Evolutionary conservation across 2,329 filamentous ascomycete species (phyloP), one percentile per base, ranked within the genome.

Genomic region (Penicillium hesseltinei): DNA sequence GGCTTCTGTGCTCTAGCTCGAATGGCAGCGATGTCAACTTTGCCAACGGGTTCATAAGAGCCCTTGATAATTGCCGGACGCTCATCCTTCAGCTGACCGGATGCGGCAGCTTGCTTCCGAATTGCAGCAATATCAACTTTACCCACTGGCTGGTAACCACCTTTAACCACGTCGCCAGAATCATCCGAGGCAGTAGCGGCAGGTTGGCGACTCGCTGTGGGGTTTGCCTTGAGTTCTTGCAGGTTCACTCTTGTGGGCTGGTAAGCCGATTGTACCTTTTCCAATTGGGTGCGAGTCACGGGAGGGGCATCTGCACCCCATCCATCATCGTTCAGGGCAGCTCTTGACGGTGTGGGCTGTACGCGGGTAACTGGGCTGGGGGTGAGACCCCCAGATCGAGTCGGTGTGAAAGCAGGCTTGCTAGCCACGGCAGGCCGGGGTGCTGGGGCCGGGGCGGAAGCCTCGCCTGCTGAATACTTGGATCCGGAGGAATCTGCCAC

Each of bases 71-170:
- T 84, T 1, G 88, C 84, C 4, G 94, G 94, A 54, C 92, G 83
- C 65, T 96, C 89, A 69, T 97, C 91, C 45, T 82, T 71, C 11
- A 71, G 11, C 27, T 71, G 62, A 9, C 82, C 75, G 73, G 81
- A 67, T 80, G 87, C 80, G 81, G 87, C 70, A 77, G 92, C 79
- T 83, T 91, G 72, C 81, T 87, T 78, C 62, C 94, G 86, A 65
- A 99, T 89, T 38, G 91, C 92, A 25, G 89, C 89, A 76, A 99
- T 97, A 70, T 99, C 92, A n/a, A 99, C 90, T 78, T 97, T 97
- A 56, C 94, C 94, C 66, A 99, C 80, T 21, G 94, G 94, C 73
- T 97, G 91, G 75, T 99, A 99, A 17, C 84, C 88, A 44, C 94
- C 94, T 69, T 79, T 89, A 51, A 97, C 86, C 21, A 97, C 84